phyloP scores from a whole-genome alignment of 192 early-diverging fungal species.

The Coemansia sp. region DNA sequence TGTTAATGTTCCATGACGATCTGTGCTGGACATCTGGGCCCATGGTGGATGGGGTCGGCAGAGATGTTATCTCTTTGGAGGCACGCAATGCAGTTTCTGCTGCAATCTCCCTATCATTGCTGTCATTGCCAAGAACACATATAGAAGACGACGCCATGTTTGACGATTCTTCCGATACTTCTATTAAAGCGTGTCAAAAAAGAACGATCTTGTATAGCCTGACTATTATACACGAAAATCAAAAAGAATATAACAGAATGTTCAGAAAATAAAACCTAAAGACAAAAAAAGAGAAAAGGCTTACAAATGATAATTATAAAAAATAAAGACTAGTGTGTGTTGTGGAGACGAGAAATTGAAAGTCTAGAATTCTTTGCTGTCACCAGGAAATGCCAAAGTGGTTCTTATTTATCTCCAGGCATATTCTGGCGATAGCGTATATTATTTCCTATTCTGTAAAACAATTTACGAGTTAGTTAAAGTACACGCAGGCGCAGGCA shows the following conservation, averaged over 20 bases:
- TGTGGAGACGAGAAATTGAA: neutral
- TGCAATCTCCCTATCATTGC: neutral
- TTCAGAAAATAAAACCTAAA: neutral
- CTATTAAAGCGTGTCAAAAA: too few species aligned
- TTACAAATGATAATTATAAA: neutral
- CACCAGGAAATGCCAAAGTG: too few species aligned
- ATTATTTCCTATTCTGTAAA: too few species aligned
- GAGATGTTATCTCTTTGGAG: slow-evolving; percentile 16
- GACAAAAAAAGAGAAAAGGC: neutral
- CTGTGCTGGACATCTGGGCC: slow-evolving; percentile 6
- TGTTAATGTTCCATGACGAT: slow-evolving; percentile 8
- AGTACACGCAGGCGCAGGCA: too few species aligned
- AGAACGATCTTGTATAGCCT: too few species aligned
- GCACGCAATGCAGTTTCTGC: neutral
- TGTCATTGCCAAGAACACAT: neutral
- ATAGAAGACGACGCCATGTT: too few species aligned
- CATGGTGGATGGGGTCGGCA: slow-evolving; percentile 39
- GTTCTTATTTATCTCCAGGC: too few species aligned
- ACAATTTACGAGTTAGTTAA: too few species aligned
- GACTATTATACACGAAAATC: neutral
- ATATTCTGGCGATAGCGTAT: too few species aligned
- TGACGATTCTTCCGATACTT: too few species aligned
- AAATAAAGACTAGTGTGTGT: neutral
- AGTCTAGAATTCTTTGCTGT: neutral
- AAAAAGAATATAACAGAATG: neutral